A percentile compares a stretch with the other conserved stretches of the same genome.
phyloP scores from a whole-genome alignment of 495 filamentous ascomycete genomes.

The Neurospora sp. region DNA sequence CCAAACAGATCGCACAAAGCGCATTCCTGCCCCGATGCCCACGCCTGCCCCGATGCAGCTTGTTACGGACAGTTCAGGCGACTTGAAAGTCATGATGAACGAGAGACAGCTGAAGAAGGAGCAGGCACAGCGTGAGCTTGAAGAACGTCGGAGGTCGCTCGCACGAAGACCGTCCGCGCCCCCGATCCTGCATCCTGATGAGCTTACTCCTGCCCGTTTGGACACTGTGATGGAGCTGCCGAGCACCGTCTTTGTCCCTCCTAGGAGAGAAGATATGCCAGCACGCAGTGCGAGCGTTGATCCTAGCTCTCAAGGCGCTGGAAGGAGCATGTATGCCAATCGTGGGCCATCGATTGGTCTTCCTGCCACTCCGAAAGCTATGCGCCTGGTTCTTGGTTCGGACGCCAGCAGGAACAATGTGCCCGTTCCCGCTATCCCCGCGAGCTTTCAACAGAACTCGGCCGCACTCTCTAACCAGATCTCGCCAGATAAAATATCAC shows the following conservation, averaged over 20 bases:
- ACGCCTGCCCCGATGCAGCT: conserved; percentile 25
- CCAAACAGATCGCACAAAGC: conserved; percentile 15
- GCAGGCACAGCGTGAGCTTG: conserved; percentile 72
- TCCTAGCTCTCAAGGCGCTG: conserved; percentile 12
- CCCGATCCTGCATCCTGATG: conserved; percentile 67
- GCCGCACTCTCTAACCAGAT: conserved; percentile 14
- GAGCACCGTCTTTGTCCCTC: conserved; percentile 27
- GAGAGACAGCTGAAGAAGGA: conserved; percentile 57
- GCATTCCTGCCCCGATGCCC: conserved; percentile 12
- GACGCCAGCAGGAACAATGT: conserved; percentile 46
- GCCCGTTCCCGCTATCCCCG: conserved; percentile 57
- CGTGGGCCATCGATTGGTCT: conserved; percentile 50
- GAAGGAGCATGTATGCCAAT: conserved; percentile 32
- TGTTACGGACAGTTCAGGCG: conserved; percentile 22
- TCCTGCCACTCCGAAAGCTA: conserved; percentile 75
- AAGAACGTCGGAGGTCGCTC: conserved; percentile 75
- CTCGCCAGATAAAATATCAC: conserved; percentile 8
- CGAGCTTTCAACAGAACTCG: conserved; percentile 31
- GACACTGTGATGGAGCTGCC: conserved; percentile 13
- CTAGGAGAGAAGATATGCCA: conserved; percentile 27
- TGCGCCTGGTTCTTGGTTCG: conserved; percentile 65
- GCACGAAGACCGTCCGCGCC: conserved; percentile 70
- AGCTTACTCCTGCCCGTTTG: conserved; percentile 34
- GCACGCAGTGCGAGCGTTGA: conserved; percentile 39
- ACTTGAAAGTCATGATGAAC: conserved; percentile 37